Evolutionary conservation across 1,284 basidiomycete genomes (phyloP).

Genomic region (Somion occarium): DNA sequence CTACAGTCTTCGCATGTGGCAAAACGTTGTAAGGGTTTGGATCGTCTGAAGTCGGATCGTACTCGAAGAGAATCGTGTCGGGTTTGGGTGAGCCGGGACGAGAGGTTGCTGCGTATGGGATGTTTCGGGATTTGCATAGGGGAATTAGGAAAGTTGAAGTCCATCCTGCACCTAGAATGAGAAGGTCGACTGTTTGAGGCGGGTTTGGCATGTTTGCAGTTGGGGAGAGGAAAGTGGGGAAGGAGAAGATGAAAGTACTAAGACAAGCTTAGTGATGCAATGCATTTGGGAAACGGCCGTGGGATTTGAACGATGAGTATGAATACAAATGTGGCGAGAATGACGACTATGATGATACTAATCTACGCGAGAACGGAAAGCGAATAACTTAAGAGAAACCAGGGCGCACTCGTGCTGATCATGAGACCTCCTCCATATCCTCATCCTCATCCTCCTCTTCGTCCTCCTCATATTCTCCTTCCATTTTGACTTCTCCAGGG

Average conservation of each 20-base stretch:
- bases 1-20: slow-evolving; percentile 51
- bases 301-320: background rate
- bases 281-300: too few relatives aligned
- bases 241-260: too few relatives aligned
- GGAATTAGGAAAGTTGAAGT: slow-evolving; percentile 60
- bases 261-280: too few relatives aligned
- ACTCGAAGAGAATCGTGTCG: slow-evolving; percentile 44
- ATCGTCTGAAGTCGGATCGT: slow-evolving; percentile 42
- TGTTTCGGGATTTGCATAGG: slow-evolving; percentile 36
- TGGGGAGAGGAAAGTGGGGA: background rate
- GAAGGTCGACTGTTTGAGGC: slow-evolving; percentile 39
- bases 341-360: background rate
- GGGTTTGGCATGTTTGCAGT: slow-evolving; percentile 6
- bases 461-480: slow-evolving; percentile 29
- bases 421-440: slow-evolving; percentile 43
- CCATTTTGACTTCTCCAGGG: slow-evolving; percentile 33
- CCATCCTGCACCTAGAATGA: slow-evolving; percentile 71
- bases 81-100: slow-evolving; percentile 37
- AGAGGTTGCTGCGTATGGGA: slow-evolving; percentile 54
- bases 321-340: background rate
- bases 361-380: background rate
- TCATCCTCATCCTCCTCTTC: slow-evolving; percentile 39
- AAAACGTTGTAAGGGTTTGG: slow-evolving; percentile 38
- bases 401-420: slow-evolving; percentile 5
- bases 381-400: background rate